These are phyloP conservation scores for Cytidiella melzeri DNA, from an alignment of 768 basidiomycete genomes.

Conservation along the genomic window DNA sequence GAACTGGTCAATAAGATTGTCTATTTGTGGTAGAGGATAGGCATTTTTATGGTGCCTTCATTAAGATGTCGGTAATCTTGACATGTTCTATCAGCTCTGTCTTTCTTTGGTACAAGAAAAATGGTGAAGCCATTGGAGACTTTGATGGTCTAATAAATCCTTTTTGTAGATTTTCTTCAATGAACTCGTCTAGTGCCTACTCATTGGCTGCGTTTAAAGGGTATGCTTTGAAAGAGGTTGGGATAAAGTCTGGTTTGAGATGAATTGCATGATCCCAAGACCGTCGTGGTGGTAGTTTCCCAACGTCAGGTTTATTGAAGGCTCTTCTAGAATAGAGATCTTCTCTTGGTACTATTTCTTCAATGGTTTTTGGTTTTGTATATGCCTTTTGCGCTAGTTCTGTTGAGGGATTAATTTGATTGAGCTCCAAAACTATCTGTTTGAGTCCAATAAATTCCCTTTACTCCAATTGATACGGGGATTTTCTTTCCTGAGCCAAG, in stretches of 20 bases:
- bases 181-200: constrained; percentile 13
- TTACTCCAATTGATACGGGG: too few relatives aligned
- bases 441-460: too few relatives aligned
- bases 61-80: constrained; percentile 28
- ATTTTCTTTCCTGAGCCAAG: too few relatives aligned
- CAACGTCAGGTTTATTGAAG: too few relatives aligned
- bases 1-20: constrained; percentile 20
- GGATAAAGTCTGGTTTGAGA: constrained; percentile 9
- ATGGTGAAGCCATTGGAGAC: constrained; percentile 18
- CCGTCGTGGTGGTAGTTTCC: constrained; percentile 9
- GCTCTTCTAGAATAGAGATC: too few relatives aligned
- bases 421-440: background rate
- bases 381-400: too few relatives aligned
- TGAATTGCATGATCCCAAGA: constrained; percentile 17
- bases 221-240: constrained; percentile 13
- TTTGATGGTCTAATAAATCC: constrained; percentile 18
- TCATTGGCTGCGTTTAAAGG: constrained; percentile 12
- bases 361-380: constrained; percentile 1
- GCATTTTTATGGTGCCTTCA: constrained; percentile 28
- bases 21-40: constrained; percentile 29
- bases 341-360: constrained; percentile 2
- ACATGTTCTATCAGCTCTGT: constrained; percentile 18
- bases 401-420: background rate
- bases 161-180: constrained; percentile 17
- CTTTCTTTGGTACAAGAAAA: constrained; percentile 29